Evolutionary conservation across 2,329 filamentous ascomycete species (phyloP), one percentile per base, ranked within the genome.

Genomic region (Orbilia quercus): DNA sequence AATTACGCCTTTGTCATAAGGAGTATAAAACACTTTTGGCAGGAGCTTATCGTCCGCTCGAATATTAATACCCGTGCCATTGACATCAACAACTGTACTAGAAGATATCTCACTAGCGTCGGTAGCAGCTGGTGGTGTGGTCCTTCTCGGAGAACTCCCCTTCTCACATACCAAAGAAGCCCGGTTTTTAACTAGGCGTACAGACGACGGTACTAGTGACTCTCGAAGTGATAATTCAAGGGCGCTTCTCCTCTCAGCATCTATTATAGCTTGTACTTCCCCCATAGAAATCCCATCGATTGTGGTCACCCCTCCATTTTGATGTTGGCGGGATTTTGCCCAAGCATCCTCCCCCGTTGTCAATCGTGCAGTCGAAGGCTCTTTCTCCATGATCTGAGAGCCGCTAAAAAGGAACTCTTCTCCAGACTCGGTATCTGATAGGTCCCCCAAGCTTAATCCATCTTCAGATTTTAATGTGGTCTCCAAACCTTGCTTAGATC

Each of bases 31-130:
- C 14, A 16, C 20, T 9, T 50, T 48, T 3, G 60, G 40, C 1
- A 62, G 36, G 0, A 73, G 25, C 7, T 34, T 66, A 25, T 73
- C 69, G 1, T 50, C 31, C 0, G 47, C 3, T 1, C 51, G 12
- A 22, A 73, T 55, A 5, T 11, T 42, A 0, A 62, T 16, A 7
- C 31, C 40, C 2, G 51, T 65, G 12, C 45, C 54, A 22, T 58
- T 36, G 1, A 45, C 40, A 20, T 44, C 50, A 9, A 16, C 16
- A 5, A 55, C 38, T 7, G 2, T 25, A 6, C 11, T 23, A 31
- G 18, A 12, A 11, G 22, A 3, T n/a, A n/a, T 1, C 1, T 16
- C n/a, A 14, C 20, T 16, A 2, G 6, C 6, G 20, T 25, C 22
- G 6, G 45, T 25, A 45, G 5, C 18, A 45, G 2, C 16, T 7